These are phyloP conservation scores for Fistulinella cinereoalba DNA, from an alignment of 1,284 basidiomycete species.

Conservation along the genomic window DNA sequence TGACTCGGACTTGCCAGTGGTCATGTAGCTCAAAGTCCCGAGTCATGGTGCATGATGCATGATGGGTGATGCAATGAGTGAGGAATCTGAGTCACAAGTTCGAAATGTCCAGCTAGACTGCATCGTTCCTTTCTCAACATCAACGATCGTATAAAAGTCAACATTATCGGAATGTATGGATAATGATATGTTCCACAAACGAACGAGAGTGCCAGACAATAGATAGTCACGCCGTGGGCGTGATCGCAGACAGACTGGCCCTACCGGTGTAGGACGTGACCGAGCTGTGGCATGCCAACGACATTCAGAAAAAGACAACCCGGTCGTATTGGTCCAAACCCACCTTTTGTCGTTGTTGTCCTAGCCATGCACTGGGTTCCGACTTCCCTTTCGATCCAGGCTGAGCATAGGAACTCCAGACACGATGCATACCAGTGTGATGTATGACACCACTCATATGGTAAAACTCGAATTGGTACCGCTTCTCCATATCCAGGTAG, in stretches of 20 bases:
- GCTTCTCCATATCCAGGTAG: conserved; percentile 52
- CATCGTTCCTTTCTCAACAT: too few relatives aligned
- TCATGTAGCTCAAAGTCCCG: too few relatives aligned
- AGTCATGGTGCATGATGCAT: too few relatives aligned
- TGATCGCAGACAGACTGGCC: not conserved
- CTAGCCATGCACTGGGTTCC: conserved; percentile 56
- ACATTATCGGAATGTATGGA: not conserved
- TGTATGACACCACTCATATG: conserved; percentile 79
- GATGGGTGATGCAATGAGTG: too few relatives aligned
- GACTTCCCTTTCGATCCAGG: conserved; percentile 41
- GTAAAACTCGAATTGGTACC: conserved; percentile 74
- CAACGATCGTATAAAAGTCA: too few relatives aligned
- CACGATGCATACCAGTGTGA: conserved; percentile 59
- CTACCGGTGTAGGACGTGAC: conserved; percentile 28
- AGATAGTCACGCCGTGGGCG: too few relatives aligned
- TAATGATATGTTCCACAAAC: not conserved
- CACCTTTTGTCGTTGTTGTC: conserved; percentile 55
- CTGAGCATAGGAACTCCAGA: conserved; percentile 49
- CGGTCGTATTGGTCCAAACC: conserved; percentile 15
- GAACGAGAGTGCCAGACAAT: not conserved
- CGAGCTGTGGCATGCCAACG: conserved; percentile 26
- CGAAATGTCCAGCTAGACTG: too few relatives aligned
- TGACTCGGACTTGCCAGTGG: too few relatives aligned
- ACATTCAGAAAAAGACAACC: conserved; percentile 5
- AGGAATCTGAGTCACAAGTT: too few relatives aligned